phyloP scores from a whole-genome alignment of 2,329 filamentous ascomycete genomes.

The Pezicula rhizophila region DNA sequence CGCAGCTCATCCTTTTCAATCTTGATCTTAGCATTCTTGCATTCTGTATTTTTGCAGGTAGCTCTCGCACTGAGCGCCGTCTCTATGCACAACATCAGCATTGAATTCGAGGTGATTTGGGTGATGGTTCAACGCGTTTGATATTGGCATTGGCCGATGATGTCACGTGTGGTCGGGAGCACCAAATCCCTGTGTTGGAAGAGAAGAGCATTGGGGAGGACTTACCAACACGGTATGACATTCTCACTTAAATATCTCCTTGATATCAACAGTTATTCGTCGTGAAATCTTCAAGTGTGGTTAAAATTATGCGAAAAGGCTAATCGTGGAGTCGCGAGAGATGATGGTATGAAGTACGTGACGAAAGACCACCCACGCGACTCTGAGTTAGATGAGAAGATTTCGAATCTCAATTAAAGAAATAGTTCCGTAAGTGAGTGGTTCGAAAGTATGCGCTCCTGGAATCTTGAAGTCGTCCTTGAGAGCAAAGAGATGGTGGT shows the following conservation, averaged over 20 bases:
- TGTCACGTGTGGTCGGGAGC: constrained; percentile 2
- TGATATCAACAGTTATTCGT: neutral
- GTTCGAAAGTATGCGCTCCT: too few relatives aligned
- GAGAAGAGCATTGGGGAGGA: neutral
- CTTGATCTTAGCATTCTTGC: constrained; percentile 65
- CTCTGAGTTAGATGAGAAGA: too few relatives aligned
- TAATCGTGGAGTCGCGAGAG: too few relatives aligned
- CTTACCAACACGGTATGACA: constrained; percentile 1
- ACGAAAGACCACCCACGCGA: too few relatives aligned
- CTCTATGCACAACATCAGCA: constrained; percentile 44
- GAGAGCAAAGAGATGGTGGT: too few relatives aligned
- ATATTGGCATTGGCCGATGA: neutral
- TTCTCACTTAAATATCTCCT: neutral
- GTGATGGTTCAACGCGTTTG: neutral
- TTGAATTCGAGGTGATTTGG: neutral
- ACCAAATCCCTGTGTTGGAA: neutral
- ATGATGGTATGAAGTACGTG: too few relatives aligned
- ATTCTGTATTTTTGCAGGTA: constrained; percentile 65
- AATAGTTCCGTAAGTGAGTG: too few relatives aligned
- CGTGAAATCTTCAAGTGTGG: too few relatives aligned
- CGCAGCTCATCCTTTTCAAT: constrained; percentile 75
- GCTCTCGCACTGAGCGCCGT: constrained; percentile 65
- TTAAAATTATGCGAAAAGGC: too few relatives aligned
- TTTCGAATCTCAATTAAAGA: too few relatives aligned
- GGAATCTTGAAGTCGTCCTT: too few relatives aligned